Percentiles rank a stretch among this genome's conserved stretches.
phyloP scores from a whole-genome alignment of 2,329 filamentous ascomycete genomes.

The Ramularia endophylla region DNA sequence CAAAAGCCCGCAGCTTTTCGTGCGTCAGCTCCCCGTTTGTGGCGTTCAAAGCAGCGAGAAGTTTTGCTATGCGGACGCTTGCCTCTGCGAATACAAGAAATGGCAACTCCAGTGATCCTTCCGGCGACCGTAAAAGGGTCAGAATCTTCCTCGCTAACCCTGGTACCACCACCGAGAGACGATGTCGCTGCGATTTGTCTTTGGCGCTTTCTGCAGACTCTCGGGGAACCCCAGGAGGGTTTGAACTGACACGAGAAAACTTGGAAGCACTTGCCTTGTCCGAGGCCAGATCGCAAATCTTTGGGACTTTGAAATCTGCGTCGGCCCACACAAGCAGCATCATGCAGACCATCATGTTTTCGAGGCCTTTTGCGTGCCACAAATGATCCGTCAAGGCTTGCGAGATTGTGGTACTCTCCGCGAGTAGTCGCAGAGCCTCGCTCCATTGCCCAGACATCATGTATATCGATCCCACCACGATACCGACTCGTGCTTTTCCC shows the following conservation, averaged over 20 bases:
- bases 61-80: conserved; percentile 65
- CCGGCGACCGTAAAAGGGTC: conserved; percentile 60
- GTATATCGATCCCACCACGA: conserved; percentile 79
- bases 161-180: conserved; percentile 56
- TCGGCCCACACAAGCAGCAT: conserved; percentile 79
- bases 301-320: conserved; percentile 67
- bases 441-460: conserved; percentile 85
- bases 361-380: conserved; percentile 96
- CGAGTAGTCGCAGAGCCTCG: conserved; percentile 77
- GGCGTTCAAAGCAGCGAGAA: conserved; percentile 62
- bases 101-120: conserved; percentile 60
- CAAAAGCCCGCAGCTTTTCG: conserved; percentile 8
- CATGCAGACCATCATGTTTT: conserved; percentile 77
- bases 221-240: conserved; percentile 9
- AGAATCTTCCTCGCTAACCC: conserved; percentile 71
- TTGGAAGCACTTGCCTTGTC: conserved; percentile 23
- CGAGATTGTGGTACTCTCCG: conserved; percentile 71
- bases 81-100: conserved; percentile 67
- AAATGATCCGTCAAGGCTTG: conserved; percentile 81
- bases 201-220: conserved; percentile 17
- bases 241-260: conserved; percentile 20
- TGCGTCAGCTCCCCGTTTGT: conserved; percentile 54
- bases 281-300: conserved; percentile 27
- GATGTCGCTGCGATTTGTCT: conserved; percentile 36
- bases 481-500: conserved; percentile 70